A percentile compares a stretch with the other conserved stretches of the same genome.
phyloP scores from a whole-genome alignment of 495 filamentous ascomycete species.

The Podospora fimiseda region DNA sequence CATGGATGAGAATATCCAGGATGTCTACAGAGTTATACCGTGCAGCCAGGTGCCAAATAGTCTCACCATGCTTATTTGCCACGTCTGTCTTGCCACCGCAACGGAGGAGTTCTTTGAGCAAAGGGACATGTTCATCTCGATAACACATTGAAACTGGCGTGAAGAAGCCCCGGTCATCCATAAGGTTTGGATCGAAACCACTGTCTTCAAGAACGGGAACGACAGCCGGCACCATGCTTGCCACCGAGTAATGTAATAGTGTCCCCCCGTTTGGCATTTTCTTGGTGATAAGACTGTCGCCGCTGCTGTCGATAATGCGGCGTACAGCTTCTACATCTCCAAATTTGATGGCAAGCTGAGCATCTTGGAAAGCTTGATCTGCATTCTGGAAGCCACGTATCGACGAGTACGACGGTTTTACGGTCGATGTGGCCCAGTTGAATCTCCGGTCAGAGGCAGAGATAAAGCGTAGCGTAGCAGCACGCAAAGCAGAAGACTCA shows the following conservation, averaged over 20 bases:
- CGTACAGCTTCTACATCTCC: neutral
- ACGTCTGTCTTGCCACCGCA: neutral
- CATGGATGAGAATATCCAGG: neutral
- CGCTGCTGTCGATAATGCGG: neutral
- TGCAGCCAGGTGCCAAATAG: neutral
- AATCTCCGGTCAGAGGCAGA: neutral
- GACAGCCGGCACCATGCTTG: too few species aligned
- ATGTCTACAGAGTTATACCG: neutral
- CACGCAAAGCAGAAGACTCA: neutral
- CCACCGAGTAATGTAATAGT: neutral
- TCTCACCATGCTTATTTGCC: neutral
- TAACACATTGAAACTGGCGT: neutral
- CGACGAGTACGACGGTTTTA: too few species aligned
- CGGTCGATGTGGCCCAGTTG: neutral
- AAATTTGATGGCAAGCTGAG: neutral
- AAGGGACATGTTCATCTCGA: neutral
- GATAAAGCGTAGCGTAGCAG: neutral
- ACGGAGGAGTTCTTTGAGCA: neutral
- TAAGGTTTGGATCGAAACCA: neutral
- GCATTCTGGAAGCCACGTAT: too few species aligned
- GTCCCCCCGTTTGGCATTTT: neutral
- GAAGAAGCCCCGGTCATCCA: neutral
- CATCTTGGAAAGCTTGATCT: neutral
- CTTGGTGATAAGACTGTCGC: neutral
- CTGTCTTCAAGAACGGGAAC: neutral